Evolutionary conservation across 1,284 basidiomycete genomes (phyloP).

Genomic region (Cutaneotrichosporon mucoides): DNA sequence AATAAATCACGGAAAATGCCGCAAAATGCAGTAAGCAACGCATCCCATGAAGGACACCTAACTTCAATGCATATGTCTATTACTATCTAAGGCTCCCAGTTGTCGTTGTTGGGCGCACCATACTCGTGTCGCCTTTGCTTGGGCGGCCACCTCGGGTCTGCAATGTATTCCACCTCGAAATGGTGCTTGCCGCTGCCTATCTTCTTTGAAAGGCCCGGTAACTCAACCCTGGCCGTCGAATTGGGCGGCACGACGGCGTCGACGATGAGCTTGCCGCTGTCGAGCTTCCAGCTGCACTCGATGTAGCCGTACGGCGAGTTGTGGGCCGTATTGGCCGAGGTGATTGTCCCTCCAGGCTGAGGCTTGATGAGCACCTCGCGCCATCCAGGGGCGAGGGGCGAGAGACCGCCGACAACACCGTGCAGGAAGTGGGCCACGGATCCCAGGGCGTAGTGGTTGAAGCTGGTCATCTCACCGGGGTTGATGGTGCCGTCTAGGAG

Average conservation of each 20-base stretch:
- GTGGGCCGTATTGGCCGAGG: conserved; percentile 20
- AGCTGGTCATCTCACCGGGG: conserved; percentile 40
- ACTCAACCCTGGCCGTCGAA: conserved; percentile 12
- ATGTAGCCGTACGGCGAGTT: conserved; percentile 25
- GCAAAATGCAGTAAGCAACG: too few relatives aligned
- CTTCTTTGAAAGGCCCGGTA: too few relatives aligned
- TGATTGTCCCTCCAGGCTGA: conserved; percentile 41
- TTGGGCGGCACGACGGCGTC: conserved; percentile 31
- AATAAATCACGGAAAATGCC: too few relatives aligned
- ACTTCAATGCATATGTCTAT: too few relatives aligned
- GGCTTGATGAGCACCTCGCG: conserved; percentile 28
- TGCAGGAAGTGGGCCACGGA: conserved; percentile 42
- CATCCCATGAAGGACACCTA: too few relatives aligned
- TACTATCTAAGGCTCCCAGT: too few relatives aligned
- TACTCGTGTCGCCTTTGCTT: too few relatives aligned
- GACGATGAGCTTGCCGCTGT: conserved; percentile 11
- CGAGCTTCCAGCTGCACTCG: conserved; percentile 22
- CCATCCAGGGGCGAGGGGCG: conserved; percentile 31
- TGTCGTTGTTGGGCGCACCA: too few relatives aligned
- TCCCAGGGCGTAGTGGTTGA: conserved; percentile 47
- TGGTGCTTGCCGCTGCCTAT: too few relatives aligned
- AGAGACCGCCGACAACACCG: conserved; percentile 33
- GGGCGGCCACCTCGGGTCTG: too few relatives aligned
- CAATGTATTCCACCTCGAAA: too few relatives aligned
- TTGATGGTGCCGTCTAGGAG: conserved; percentile 35